Base-by-base conservation (phyloP, 768 basidiomycete species). In the Cyathus striatus region DNA sequence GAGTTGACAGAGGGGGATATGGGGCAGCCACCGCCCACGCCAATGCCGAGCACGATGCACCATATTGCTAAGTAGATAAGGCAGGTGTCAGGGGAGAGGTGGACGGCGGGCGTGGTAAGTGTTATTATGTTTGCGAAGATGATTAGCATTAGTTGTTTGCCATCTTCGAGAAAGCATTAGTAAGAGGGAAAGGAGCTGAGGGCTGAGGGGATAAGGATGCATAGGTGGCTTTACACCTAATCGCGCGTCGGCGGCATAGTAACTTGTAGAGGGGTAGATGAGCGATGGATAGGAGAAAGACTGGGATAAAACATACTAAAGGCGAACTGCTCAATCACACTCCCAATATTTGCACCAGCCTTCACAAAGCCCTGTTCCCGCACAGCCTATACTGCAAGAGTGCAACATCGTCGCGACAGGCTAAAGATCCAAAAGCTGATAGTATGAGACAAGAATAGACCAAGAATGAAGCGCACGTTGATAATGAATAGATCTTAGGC, bases 1-100 rank as follows among this genome's bases (percentile, higher is more conserved):
- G 76, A 78, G 9, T 82, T 77, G 45, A 87, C 65, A 7, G 76
- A 76, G 0, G 86, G 83, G 10, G 75, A 79, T 83, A 88, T 83
- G 2, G 86, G 85, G 54, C 86, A 88, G 58, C 87, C 88, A 2
- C 83, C 87, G 13, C 86, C n/a, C n/a, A n/a, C n/a, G n/a, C n/a
- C n/a, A n/a, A n/a, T n/a, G n/a, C n/a, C n/a, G n/a, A n/a, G 87
- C 1, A 90, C 79, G 41, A 89, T 82, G 9, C 88, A 81, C 54
- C 76, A 88, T 3, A 81, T 52, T 12, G 68, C 68, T 12, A 90
- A 69, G 57, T 82, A 89, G 49, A 86, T 76, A 36, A 88, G 67
- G 18, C 59, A 68, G 21, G 59, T 50, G 36, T 75, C 57, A 2
- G 82, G 73, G 16, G 73, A 70, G 20, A 86, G 65, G 3, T 64